Percentiles rank a stretch among this genome's conserved stretches.
phyloP scores from a whole-genome alignment of 2,329 filamentous ascomycete species.

The Alternaria sp. region DNA sequence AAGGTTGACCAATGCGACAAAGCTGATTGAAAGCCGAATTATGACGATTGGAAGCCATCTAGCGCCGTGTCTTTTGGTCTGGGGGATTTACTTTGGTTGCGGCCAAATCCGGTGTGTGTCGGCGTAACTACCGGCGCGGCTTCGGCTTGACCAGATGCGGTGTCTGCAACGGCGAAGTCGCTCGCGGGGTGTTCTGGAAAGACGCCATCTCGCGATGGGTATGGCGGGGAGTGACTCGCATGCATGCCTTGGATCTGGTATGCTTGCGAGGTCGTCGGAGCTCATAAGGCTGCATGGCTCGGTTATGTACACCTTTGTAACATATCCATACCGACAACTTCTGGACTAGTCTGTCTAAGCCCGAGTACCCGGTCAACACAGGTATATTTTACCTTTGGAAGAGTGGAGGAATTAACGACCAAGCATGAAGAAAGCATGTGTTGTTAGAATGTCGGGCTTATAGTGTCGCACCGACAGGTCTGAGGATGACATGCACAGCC shows the following conservation, averaged over 20 bases:
- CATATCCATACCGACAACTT: background rate
- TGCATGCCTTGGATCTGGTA: background rate
- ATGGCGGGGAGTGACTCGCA: conserved; percentile 1
- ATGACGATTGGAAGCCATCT: conserved; percentile 29
- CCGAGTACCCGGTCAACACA: background rate
- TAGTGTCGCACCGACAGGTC: background rate
- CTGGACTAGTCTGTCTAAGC: background rate
- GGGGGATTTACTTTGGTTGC: conserved; percentile 24
- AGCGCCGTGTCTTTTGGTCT: conserved; percentile 22
- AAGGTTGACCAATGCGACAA: conserved; percentile 37
- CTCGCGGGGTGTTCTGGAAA: conserved; percentile 12
- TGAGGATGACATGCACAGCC: background rate
- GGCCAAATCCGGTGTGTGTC: conserved; percentile 20
- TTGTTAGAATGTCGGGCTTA: background rate
- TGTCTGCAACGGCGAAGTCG: conserved; percentile 29
- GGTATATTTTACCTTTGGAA: background rate
- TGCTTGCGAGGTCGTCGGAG: background rate
- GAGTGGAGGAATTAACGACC: background rate
- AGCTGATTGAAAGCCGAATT: conserved; percentile 25
- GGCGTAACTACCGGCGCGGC: conserved; percentile 32
- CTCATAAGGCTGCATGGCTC: conserved; percentile 1
- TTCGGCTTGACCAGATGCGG: conserved; percentile 24
- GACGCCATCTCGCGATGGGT: background rate
- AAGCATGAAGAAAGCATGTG: background rate
- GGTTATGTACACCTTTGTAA: background rate